A percentile compares a stretch with the other conserved stretches of the same genome.
Evolutionary conservation across 2,329 filamentous ascomycete species (phyloP).

Genomic region (Colletotrichum karsti): DNA sequence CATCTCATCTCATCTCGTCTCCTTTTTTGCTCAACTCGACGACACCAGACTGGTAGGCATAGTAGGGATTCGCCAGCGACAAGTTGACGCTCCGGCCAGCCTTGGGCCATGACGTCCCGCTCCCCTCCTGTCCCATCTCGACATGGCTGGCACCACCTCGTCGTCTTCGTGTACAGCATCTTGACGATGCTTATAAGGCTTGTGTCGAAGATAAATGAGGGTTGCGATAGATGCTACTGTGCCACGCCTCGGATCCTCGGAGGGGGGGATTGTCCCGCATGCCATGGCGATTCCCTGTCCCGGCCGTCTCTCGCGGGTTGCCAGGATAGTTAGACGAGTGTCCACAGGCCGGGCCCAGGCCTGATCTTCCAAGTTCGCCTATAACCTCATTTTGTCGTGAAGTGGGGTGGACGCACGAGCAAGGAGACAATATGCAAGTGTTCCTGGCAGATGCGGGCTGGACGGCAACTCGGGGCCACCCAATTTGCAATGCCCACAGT

Average conservation of each 20-base stretch:
- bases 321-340: not conserved
- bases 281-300: not conserved
- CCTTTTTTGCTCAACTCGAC: not conserved
- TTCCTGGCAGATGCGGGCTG: constrained; percentile 19
- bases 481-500: constrained; percentile 5
- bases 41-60: not conserved
- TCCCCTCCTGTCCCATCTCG: not conserved
- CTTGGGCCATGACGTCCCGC: not conserved
- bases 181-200: constrained; percentile 7
- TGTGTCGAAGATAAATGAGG: constrained; percentile 18
- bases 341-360: constrained; percentile 15
- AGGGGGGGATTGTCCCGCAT: constrained; percentile 16
- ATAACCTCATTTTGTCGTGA: constrained; percentile 13
- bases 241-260: constrained; percentile 20
- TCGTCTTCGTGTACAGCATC: not conserved
- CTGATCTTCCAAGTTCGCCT: constrained; percentile 6
- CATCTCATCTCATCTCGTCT: constrained; percentile 23
- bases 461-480: constrained; percentile 3
- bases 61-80: not conserved
- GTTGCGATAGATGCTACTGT: constrained; percentile 20
- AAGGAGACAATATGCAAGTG: constrained; percentile 25
- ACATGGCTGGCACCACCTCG: not conserved
- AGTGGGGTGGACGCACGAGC: constrained; percentile 21
- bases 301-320: not conserved
- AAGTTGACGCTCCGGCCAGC: not conserved